Base-by-base conservation (phyloP, 208 protist species). In the Trypanosoma mega region DNA sequence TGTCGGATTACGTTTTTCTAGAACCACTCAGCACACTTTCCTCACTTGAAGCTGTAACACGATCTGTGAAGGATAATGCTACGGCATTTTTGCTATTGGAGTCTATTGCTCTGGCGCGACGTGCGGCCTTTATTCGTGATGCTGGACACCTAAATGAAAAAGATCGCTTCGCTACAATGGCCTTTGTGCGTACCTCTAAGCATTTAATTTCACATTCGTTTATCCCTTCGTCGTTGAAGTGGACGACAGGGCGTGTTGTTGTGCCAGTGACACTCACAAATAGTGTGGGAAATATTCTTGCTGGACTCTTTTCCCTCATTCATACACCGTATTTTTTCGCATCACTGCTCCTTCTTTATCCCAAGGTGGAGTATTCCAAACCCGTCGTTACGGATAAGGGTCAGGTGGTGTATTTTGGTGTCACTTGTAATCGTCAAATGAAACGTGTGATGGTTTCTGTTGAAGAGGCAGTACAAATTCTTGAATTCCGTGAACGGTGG, bases 161-260 rank as follows among this genome's bases (percentile, higher is more conserved):
- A 24, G 81, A 90, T 52, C 78, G 77, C 55, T 65, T 73, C 36
- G 86, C 76, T 21, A 74, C 85, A 24, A 79, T 92, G 62, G 72
- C 77, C n/a, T 96, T 93, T 77, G 79, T 93, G 61, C 90, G 90
- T 36, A 89, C 90, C 11, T 72, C 86, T 14, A 96, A 93, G 73
- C 85, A 84, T 48, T 74, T 92, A 18, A 54, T 79, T 14, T 58
- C 76, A 16, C 80, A 84, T 67, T 41, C 21, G 5, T 58, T 63
- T 60, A 59, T 68, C 59, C 63, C 76, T 4, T 80, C 74, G 50
- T 61, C 56, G 49, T 76, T 90, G 18, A 66, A 70, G 50, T 96
- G 90, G 87, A 76, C 84, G 45, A 63, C 72, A 2, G 75, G 75
- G 26, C 64, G 76, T 24, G 77, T 76, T 24, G 50, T 96, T 6